Evolutionary conservation across 2,329 filamentous ascomycete genomes (phyloP).

Genomic region (Falciphora oryzae): DNA sequence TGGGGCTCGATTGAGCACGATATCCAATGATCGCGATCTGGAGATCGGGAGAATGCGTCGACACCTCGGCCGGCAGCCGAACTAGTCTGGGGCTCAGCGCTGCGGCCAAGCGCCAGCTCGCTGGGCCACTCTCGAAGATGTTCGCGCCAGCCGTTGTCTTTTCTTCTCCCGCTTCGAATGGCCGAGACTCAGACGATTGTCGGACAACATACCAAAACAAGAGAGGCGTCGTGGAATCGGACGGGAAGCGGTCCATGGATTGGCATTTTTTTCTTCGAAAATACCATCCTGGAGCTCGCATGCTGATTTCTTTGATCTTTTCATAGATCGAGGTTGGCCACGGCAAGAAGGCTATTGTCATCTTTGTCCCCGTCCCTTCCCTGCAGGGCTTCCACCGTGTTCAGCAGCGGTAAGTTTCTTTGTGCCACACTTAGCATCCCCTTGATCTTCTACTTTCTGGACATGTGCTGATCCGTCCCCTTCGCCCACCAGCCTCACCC

Average conservation of each 20-base stretch:
- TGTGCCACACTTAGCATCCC: neutral
- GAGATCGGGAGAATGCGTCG: slow-evolving; percentile 6
- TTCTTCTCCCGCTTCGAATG: slow-evolving; percentile 4
- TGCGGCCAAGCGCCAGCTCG: neutral
- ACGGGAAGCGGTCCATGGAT: slow-evolving; percentile 71
- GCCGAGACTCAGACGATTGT: slow-evolving; percentile 9
- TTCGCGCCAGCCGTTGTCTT: neutral
- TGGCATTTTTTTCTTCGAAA: slow-evolving; percentile 21
- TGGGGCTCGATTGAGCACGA: slow-evolving; percentile 12
- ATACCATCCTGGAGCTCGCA: slow-evolving; percentile 63
- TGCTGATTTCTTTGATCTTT: slow-evolving; percentile 62
- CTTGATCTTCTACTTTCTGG: too few relatives aligned
- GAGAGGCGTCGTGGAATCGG: slow-evolving; percentile 49
- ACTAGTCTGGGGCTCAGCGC: neutral
- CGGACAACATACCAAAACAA: slow-evolving; percentile 6
- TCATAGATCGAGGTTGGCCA: slow-evolving; percentile 98
- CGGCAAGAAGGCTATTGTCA: slow-evolving; percentile 99
- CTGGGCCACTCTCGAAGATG: neutral
- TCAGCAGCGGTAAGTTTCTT: slow-evolving; percentile 85
- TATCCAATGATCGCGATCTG: slow-evolving; percentile 10
- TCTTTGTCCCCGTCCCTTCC: slow-evolving; percentile 99
- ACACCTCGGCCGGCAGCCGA: slow-evolving; percentile 1
- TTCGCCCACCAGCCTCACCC: slow-evolving; percentile 67
- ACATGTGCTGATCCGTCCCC: neutral
- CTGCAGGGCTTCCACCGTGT: slow-evolving; percentile 98